Evolutionary conservation across 805 yeast genomes (phyloP), one percentile per base, ranked within the genome.

Genomic region (Zygoascus biomembranicola): DNA sequence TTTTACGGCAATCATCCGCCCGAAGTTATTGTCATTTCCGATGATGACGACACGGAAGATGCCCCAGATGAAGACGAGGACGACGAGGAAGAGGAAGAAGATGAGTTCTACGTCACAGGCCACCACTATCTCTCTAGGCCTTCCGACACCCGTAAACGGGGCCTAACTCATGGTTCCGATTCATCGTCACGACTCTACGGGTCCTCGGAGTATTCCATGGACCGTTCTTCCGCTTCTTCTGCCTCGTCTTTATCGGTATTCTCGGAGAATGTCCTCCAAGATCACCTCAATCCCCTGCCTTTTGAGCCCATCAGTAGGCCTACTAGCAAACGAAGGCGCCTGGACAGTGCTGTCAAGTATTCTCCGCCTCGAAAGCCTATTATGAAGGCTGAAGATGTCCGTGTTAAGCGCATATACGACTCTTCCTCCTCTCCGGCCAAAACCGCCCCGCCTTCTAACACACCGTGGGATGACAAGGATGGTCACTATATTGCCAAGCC

Each of bases 1-100:
- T 66, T 64, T 51, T 54, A 57, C 23, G 65, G 66, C 56, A 69
- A 68, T 32, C 55, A 57, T 44, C 69, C 63, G 23, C 62, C 63
- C 32, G 65, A 68, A 50, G 65, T 68, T 51, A 68, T 66, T 35
- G 68, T 67, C 35, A 70, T 68, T 49, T 62, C 61, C 53, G 62
- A 59, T 49, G 63, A 60, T 43, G 65, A 60, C 16, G 62, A 59
- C 16, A 49, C 37, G 23, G 47, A 43, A 28, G 51, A 20, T 2
- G 20, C n/a, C 26, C 31, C 23, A 20, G 41, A 39, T 20, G 46
- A 47, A n/a, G 42, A 52, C 6, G 49, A 32, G n/a, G 54, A 43
- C 28, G 26, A 26, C 32, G 32, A 16, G 47, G 37, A 53, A 19
- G 48, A 45, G 23, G 48, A 31, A 4, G 37, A 53, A 19, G 44